A percentile compares a stretch with the other conserved stretches of the same genome.
Conservation (phyloP, 176 grass and related monocot genomes). For the Aechmea fasciata region DNA sequence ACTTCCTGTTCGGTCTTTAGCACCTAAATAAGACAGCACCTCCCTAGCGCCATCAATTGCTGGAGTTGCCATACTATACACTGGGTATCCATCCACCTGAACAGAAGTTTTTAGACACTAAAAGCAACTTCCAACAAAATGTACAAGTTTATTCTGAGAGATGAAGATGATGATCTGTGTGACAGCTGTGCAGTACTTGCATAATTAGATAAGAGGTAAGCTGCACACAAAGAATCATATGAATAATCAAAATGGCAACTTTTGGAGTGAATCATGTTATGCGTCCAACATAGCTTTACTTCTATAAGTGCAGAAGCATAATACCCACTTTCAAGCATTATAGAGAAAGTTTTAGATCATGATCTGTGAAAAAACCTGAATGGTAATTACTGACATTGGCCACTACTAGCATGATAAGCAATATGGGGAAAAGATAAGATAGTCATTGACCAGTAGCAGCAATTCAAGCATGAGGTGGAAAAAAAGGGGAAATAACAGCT, state of each 20-base stretch:
- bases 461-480: too few relatives aligned
- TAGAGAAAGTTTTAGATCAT: constrained; percentile 1
- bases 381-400: too few relatives aligned
- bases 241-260: too few relatives aligned
- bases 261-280: too few relatives aligned
- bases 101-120: constrained; percentile 5
- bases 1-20: constrained; percentile 48
- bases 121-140: background rate
- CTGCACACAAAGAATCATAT: constrained; percentile 1
- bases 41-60: constrained; percentile 82
- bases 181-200: background rate
- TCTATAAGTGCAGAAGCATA: constrained; percentile 10
- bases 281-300: background rate
- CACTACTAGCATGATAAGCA: too few relatives aligned
- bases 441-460: too few relatives aligned
- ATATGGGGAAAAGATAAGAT: too few relatives aligned
- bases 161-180: too few relatives aligned
- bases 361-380: too few relatives aligned
- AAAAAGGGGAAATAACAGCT: too few relatives aligned
- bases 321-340: constrained; percentile 6
- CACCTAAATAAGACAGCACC: constrained; percentile 84
- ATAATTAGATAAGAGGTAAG: background rate
- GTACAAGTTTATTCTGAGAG: background rate
- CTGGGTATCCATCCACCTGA: constrained; percentile 92
- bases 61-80: constrained; percentile 96